phyloP scores from a whole-genome alignment of 1,284 basidiomycete species.

The Nidula niveotomentosa region DNA sequence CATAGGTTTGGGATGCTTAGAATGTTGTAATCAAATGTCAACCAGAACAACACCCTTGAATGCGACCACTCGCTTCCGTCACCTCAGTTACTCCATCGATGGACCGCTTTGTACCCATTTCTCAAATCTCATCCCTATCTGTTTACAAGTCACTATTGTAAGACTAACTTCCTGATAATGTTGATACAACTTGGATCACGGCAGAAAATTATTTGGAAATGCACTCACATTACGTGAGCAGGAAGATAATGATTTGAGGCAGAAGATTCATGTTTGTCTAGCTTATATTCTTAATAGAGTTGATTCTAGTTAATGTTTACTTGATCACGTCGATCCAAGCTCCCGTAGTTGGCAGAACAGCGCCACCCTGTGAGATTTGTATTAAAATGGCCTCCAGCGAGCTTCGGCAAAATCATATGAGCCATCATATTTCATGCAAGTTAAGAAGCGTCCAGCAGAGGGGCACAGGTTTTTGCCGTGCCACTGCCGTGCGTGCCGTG shows the following conservation, averaged over 20 bases:
- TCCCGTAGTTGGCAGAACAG: neutral
- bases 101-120: neutral
- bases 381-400: neutral
- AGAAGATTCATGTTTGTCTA: neutral
- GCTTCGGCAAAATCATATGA: slow-evolving; percentile 11
- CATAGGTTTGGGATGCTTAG: slow-evolving; percentile 3
- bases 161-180: neutral
- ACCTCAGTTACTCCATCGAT: neutral
- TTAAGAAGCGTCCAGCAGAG: slow-evolving; percentile 1
- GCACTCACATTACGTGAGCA: neutral
- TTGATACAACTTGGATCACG: neutral
- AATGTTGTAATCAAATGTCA: neutral
- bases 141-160: neutral
- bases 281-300: neutral
- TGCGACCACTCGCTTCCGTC: neutral
- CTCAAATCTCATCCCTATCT: neutral
- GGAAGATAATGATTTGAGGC: neutral
- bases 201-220: neutral
- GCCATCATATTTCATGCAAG: slow-evolving; percentile 6
- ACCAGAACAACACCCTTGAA: neutral
- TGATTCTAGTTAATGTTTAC: neutral
- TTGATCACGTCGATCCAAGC: neutral
- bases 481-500: too few relatives aligned
- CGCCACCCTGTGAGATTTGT: slow-evolving; percentile 7
- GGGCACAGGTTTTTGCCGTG: too few relatives aligned